These are phyloP conservation scores for Chlorociboria aeruginascens DNA, from an alignment of 495 filamentous ascomycete species.

Conservation along the genomic window DNA sequence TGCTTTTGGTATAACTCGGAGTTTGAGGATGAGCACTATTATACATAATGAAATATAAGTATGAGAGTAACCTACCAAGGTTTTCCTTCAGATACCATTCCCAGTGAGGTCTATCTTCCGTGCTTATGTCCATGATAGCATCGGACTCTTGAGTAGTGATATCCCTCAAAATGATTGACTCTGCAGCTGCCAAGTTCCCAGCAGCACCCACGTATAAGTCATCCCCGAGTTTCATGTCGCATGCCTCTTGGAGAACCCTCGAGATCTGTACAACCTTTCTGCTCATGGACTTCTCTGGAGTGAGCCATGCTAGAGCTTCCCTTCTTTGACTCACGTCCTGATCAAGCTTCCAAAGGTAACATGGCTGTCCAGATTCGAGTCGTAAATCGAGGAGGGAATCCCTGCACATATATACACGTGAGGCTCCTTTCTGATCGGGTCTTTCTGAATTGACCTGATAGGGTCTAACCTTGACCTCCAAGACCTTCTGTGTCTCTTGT, in stretches of 20 bases:
- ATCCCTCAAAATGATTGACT: slow-evolving; percentile 37
- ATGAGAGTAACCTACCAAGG: slow-evolving; percentile 29
- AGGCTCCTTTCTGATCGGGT: slow-evolving; percentile 44
- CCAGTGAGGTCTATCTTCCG: slow-evolving; percentile 45
- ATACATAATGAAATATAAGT: background rate
- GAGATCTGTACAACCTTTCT: slow-evolving; percentile 53
- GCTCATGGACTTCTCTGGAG: slow-evolving; percentile 45
- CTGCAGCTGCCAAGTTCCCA: slow-evolving; percentile 25
- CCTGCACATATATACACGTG: slow-evolving; percentile 55
- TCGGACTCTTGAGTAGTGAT: slow-evolving; percentile 24
- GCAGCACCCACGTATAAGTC: slow-evolving; percentile 40
- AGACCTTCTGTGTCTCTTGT: slow-evolving; percentile 23
- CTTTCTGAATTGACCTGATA: slow-evolving; percentile 36
- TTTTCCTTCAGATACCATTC: slow-evolving; percentile 48
- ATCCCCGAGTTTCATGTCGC: slow-evolving; percentile 51
- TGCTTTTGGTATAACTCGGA: background rate
- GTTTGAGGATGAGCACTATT: background rate
- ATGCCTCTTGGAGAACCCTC: slow-evolving; percentile 50
- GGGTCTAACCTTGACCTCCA: slow-evolving; percentile 39
- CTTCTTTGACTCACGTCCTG: slow-evolving; percentile 22
- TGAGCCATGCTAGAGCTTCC: slow-evolving; percentile 54
- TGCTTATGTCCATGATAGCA: slow-evolving; percentile 5
- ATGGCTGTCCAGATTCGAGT: slow-evolving; percentile 46
- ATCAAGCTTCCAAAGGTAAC: slow-evolving; percentile 35
- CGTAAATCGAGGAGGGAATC: slow-evolving; percentile 48